Base-by-base conservation (phyloP, 164 flowering plant species). In the Akebia trifoliata region DNA sequence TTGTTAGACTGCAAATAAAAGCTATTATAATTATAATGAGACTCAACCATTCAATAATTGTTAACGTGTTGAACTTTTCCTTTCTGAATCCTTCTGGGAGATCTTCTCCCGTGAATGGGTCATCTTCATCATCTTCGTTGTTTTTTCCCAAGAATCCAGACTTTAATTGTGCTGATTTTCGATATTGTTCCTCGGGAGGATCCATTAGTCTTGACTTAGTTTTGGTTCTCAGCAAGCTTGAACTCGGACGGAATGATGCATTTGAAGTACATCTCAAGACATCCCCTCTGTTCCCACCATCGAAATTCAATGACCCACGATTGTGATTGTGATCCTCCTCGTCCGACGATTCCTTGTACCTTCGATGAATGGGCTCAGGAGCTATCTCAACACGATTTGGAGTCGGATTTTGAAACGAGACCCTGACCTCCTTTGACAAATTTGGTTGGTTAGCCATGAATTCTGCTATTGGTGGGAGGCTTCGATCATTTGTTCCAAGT, bases 171-270 rank as follows among this genome's bases (percentile, higher is more conserved):
- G 61, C 70, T 1, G 78, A 73, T 28, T 54, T 66, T 26, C 46
- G 6, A 20, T 10, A 38, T 22, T n/a, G 54, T 44, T 11, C 60
- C n/a, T n/a, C n/a, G n/a, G n/a, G n/a, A n/a, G n/a, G n/a, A n/a
- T n/a, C n/a, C n/a, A n/a, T n/a, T 12, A 85, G 58, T 67, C 87
- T 72, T 1, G 90, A 84, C 69, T 74, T 76, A 0, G 87, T 74
- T 42, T 57, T 78, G 8, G 51, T 68, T 59, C 71, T 43, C 47
- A 69, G 26, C 24, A 68, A 50, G 50, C 46, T 43, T 20, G 78
- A 48, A 37, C 50, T 72, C 35, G 50, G 24, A 6, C 54, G 44
- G 30, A 69, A 68, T 11, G 78, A 69, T 5, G 72, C 59, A 47
- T 56, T 70, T 4, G 79, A 66, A 6, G 69, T 50, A 51, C 75